Evolutionary conservation across 2,329 filamentous ascomycete genomes (phyloP), one percentile per base, ranked within the genome.

Genomic region (Claviceps purpurea): DNA sequence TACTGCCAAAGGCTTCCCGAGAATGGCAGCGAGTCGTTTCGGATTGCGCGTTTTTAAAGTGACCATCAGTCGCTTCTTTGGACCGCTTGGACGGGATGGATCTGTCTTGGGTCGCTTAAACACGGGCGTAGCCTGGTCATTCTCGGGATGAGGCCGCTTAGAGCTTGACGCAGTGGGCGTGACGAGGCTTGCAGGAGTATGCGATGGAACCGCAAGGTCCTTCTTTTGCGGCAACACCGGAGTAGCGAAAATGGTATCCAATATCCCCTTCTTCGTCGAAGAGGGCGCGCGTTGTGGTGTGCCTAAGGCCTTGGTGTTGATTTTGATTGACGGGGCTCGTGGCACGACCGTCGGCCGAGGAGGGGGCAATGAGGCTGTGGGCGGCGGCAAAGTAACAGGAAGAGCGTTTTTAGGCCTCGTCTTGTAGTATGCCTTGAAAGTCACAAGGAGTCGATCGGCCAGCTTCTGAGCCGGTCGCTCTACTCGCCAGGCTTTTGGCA

Each of bases 401-500:
- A 43, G 20, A 24, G 42, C 55, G 20, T 56, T 50, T 55, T 65
- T 68, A 5, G 67, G 66, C 45, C 63, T 62, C 13, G 60, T 67
- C 58, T 63, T 68, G 55, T 68, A 68, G 57, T 64, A 67, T 2
- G 68, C 65, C 50, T 66, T 66, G 62, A 72, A 71, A 46, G 60
- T 63, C 48, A 71, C 54, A 22, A 68, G 57, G 45, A 70, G 60
- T 54, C 63, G 64, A 50, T 68, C 65, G 8, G 63, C 60, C n/a
- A 67, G 60, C 54, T 66, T 64, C 52, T 65, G 62, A 10, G 60
- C 58, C 5, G 65, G 61, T 54, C 68, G 64, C 55, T 66, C 64
- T 16, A 64, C 64, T 56, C 60, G 69, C 70, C 70, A 73, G 8
- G 60, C 63, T 57, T 70, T 70, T 8, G 71, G 71, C 50, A 70